Evolutionary conservation across 805 yeast species (phyloP).

Genomic region (Suhomyces sp.): DNA sequence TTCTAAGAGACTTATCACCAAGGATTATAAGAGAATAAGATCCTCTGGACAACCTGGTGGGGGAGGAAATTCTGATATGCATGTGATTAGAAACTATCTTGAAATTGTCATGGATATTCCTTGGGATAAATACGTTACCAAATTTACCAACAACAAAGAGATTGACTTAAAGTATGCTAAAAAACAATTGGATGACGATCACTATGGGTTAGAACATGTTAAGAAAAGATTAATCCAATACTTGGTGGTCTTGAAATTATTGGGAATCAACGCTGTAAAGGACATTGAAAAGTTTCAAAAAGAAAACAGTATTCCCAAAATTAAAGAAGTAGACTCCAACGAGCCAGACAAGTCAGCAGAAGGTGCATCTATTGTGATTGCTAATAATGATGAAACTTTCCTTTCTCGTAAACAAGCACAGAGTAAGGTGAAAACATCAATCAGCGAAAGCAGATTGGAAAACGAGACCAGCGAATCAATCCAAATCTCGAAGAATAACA

Average conservation of each 20-base stretch:
- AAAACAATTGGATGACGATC: constrained; percentile 40
- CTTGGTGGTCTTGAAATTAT: constrained; percentile 70
- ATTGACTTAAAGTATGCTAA: constrained; percentile 48
- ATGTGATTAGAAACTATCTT: constrained; percentile 61
- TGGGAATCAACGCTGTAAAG: constrained; percentile 39
- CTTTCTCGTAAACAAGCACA: constrained; percentile 24
- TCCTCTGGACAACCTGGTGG: constrained; percentile 46
- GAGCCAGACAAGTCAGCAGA: constrained; percentile 1
- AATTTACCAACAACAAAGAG: constrained; percentile 37
- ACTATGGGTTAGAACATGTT: constrained; percentile 49
- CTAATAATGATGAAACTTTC: constrained; percentile 36
- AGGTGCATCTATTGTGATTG: constrained; percentile 28
- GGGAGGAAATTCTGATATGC: constrained; percentile 54
- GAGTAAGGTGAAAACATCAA: constrained; percentile 16
- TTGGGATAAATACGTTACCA: constrained; percentile 44
- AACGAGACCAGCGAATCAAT: constrained; percentile 13
- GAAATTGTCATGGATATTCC: constrained; percentile 68
- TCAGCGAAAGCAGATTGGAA: constrained; percentile 10
- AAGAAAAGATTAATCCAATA: constrained; percentile 77
- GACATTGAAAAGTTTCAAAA: constrained; percentile 12
- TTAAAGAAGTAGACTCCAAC: constrained; percentile 1
- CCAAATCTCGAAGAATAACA: constrained; percentile 33
- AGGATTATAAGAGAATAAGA: constrained; percentile 56
- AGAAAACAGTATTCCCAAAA: constrained; percentile 12
- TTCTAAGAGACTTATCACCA: constrained; percentile 38